A percentile compares a stretch with the other conserved stretches of the same genome.
Conservation (phyloP, 2,329 filamentous ascomycete species). For the Neonectria ditissima region DNA sequence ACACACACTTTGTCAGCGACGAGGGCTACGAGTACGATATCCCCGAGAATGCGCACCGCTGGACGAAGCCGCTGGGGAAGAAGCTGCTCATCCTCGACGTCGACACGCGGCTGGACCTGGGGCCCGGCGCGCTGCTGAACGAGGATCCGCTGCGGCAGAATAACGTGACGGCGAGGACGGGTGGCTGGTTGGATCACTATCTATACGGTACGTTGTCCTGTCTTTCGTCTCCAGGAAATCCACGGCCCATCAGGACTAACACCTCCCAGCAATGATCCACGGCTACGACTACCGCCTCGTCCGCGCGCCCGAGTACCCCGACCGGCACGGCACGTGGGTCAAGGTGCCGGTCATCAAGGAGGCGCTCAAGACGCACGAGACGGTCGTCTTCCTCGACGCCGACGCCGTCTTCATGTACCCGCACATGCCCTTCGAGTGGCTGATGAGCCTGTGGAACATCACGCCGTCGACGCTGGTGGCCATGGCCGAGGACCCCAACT, state of each 20-base stretch:
- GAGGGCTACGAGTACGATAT: slow-evolving; percentile 36
- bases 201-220: slow-evolving; percentile 31
- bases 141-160: slow-evolving; percentile 24
- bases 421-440: slow-evolving; percentile 60
- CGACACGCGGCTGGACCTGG: slow-evolving; percentile 29
- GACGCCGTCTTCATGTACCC: slow-evolving; percentile 57
- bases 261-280: slow-evolving; percentile 52
- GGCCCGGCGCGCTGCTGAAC: slow-evolving; percentile 33
- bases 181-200: slow-evolving; percentile 39
- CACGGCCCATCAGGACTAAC: too few relatives aligned
- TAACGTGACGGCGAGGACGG: slow-evolving; percentile 36
- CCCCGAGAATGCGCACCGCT: slow-evolving; percentile 18
- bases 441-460: slow-evolving; percentile 61
- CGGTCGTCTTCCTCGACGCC: slow-evolving; percentile 59
- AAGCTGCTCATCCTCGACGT: slow-evolving; percentile 40
- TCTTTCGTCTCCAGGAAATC: too few relatives aligned
- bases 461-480: slow-evolving; percentile 55
- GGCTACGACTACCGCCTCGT: slow-evolving; percentile 63
- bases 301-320: slow-evolving; percentile 54
- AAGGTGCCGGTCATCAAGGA: slow-evolving; percentile 55
- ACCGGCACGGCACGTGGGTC: slow-evolving; percentile 60
- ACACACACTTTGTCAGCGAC: slow-evolving; percentile 14
- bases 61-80: slow-evolving; percentile 32
- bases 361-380: slow-evolving; percentile 53
- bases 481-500: slow-evolving; percentile 59